These are phyloP conservation scores for Smithsoniella earleae DNA, from an alignment of 163 green algal genomes.

Conservation along the genomic window DNA sequence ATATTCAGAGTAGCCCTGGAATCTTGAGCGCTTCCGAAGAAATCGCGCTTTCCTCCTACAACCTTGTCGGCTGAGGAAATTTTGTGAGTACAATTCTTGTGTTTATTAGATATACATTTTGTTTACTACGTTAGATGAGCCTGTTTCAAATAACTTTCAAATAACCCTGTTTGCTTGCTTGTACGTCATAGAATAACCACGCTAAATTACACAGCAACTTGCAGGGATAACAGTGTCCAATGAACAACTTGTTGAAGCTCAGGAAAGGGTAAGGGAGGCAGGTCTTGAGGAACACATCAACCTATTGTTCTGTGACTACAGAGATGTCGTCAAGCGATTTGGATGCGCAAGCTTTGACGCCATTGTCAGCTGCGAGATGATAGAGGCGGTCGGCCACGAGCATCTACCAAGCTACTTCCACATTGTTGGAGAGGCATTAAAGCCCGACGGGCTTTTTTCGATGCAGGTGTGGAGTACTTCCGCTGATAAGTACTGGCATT, in stretches of 20 bases:
- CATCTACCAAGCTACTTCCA: constrained; percentile 76
- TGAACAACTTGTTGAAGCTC: constrained; percentile 82
- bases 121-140: too few relatives aligned
- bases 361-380: constrained; percentile 88
- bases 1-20: too few relatives aligned
- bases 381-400: constrained; percentile 91
- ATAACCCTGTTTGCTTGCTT: too few relatives aligned
- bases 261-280: constrained; percentile 58
- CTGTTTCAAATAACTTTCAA: too few relatives aligned
- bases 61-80: too few relatives aligned
- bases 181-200: too few relatives aligned
- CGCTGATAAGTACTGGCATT: background rate
- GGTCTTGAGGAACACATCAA: constrained; percentile 64
- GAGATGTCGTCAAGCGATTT: constrained; percentile 32
- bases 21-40: too few relatives aligned
- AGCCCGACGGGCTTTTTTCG: constrained; percentile 61
- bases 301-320: constrained; percentile 85
- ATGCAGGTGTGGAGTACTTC: constrained; percentile 52
- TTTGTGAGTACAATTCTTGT: too few relatives aligned
- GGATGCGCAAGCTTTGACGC: constrained; percentile 60
- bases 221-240: constrained; percentile 76
- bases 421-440: constrained; percentile 42
- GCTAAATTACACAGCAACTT: too few relatives aligned
- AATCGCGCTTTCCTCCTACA: too few relatives aligned
- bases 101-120: too few relatives aligned